These are phyloP conservation scores for Hemerocallis citrina DNA, from an alignment of 106 monocot genomes.

Conservation along the genomic window DNA sequence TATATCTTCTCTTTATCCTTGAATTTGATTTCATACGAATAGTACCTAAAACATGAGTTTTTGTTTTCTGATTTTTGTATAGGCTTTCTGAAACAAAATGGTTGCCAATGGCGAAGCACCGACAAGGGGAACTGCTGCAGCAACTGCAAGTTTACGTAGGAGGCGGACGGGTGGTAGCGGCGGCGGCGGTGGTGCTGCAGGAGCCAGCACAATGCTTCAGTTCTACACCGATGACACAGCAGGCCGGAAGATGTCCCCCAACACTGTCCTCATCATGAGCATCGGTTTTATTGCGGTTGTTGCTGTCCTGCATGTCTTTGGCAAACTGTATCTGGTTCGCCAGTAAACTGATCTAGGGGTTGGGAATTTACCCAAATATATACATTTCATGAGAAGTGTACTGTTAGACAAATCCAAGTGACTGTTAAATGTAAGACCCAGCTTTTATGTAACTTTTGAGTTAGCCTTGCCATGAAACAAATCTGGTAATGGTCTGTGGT, in stretches of 20 bases:
- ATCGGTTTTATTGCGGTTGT: slow-evolving; percentile 73
- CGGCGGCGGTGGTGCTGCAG: slow-evolving; percentile 16
- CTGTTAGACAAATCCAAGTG: background rate
- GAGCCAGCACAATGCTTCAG: slow-evolving; percentile 79
- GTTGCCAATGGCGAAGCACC: slow-evolving; percentile 74
- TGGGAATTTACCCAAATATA: background rate
- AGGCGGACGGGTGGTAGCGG: slow-evolving; percentile 36
- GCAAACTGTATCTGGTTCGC: slow-evolving; percentile 55
- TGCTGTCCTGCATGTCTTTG: slow-evolving; percentile 68
- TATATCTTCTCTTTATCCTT: too few relatives aligned
- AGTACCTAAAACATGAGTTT: too few relatives aligned
- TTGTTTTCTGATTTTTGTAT: background rate
- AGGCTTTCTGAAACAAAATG: slow-evolving; percentile 23
- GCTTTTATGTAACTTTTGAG: background rate
- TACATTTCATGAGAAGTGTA: background rate
- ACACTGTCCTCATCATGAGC: slow-evolving; percentile 78
- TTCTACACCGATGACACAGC: slow-evolving; percentile 83
- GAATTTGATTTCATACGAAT: too few relatives aligned
- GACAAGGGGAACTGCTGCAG: slow-evolving; percentile 57
- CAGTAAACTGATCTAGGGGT: background rate
- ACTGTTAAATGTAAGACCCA: background rate
- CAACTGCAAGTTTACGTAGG: slow-evolving; percentile 52
- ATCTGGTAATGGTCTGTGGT: background rate
- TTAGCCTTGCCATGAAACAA: background rate
- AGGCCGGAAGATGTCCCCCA: slow-evolving; percentile 70